Percentiles rank a stretch among this genome's conserved stretches.
Conservation (phyloP, 2,329 filamentous ascomycete genomes). For the Triangularia setosa region DNA sequence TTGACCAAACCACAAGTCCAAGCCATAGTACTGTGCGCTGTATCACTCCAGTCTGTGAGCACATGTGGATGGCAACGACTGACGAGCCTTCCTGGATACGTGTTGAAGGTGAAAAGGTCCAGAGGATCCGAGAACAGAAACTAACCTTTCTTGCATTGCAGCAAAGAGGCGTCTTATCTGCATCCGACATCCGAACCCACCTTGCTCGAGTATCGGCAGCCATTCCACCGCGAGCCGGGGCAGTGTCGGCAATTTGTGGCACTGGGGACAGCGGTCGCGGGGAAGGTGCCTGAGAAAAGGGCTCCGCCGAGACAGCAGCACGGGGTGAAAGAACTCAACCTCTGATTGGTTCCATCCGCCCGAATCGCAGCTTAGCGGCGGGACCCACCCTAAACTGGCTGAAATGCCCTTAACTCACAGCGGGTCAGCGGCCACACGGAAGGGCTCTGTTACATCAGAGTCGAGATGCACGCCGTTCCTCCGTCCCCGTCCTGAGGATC, state of each 20-base stretch:
- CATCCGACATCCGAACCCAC: neutral
- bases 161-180: neutral
- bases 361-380: conserved; percentile 20
- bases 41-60: neutral
- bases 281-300: neutral
- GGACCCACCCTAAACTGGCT: conserved; percentile 21
- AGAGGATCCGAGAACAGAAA: neutral
- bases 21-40: neutral
- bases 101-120: neutral
- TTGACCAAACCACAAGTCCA: neutral
- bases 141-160: too few relatives aligned
- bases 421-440: conserved; percentile 21
- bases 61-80: neutral
- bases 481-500: neutral
- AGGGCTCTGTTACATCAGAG: conserved; percentile 2
- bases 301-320: conserved; percentile 5
- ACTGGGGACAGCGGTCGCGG: neutral
- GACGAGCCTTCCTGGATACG: neutral
- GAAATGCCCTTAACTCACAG: conserved; percentile 17
- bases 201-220: neutral
- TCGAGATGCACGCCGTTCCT: neutral
- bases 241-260: conserved; percentile 1
- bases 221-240: neutral
- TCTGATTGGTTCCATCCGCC: conserved; percentile 31
- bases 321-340: neutral